phyloP scores from a whole-genome alignment of 805 yeast genomes.

The Candida saitoana region DNA sequence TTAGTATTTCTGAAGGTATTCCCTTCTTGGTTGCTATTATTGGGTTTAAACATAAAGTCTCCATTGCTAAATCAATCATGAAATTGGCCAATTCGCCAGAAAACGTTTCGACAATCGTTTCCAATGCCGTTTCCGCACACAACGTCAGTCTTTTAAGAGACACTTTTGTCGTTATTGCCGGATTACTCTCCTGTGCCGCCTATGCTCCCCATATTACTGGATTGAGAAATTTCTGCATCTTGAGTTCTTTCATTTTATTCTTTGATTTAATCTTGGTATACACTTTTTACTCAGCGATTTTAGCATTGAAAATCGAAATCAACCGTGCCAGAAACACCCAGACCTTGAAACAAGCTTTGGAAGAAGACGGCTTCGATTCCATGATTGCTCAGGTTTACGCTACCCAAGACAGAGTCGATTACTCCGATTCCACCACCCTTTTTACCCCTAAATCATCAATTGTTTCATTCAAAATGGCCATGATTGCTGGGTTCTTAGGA shows the following conservation, averaged over 20 bases:
- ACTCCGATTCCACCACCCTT: constrained; percentile 20
- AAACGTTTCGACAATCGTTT: constrained; percentile 42
- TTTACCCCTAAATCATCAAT: constrained; percentile 29
- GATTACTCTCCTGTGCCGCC: constrained; percentile 63
- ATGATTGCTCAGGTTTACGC: constrained; percentile 67
- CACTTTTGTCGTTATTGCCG: constrained; percentile 65
- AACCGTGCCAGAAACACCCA: constrained; percentile 79
- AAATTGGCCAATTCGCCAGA: constrained; percentile 34
- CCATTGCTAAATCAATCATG: constrained; percentile 60
- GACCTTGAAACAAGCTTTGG: constrained; percentile 70
- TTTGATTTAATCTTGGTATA: constrained; percentile 70
- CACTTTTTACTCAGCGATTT: constrained; percentile 79
- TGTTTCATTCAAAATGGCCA: constrained; percentile 54
- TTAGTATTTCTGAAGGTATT: constrained; percentile 81
- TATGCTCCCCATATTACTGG: constrained; percentile 68
- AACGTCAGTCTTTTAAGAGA: constrained; percentile 65
- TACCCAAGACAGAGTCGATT: constrained; percentile 37
- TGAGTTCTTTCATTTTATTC: constrained; percentile 64
- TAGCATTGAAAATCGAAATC: constrained; percentile 86
- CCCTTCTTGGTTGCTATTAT: constrained; percentile 90
- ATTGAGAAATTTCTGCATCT: constrained; percentile 72
- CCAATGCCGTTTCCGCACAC: constrained; percentile 37
- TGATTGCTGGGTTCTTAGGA: constrained; percentile 55
- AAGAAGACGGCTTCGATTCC: constrained; percentile 87
- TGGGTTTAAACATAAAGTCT: constrained; percentile 84